A percentile compares a stretch with the other conserved stretches of the same genome.
phyloP scores from a whole-genome alignment of 805 yeast species.

The Candida fluviatilis region DNA sequence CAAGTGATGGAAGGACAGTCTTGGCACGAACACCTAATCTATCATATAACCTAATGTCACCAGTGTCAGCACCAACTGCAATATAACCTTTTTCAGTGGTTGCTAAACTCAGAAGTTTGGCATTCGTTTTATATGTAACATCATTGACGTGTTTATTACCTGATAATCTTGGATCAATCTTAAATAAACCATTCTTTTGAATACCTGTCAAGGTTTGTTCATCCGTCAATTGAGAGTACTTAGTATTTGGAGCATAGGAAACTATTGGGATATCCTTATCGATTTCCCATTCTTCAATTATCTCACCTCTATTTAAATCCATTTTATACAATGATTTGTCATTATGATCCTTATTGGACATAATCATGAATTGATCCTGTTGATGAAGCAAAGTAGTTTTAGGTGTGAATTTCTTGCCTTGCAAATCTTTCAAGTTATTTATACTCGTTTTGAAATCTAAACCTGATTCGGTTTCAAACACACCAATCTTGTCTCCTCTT shows the following conservation, averaged over 20 bases:
- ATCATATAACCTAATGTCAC: constrained; percentile 74
- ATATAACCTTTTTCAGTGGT: constrained; percentile 72
- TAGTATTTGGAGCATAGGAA: constrained; percentile 64
- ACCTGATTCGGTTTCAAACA: constrained; percentile 56
- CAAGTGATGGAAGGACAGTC: constrained; percentile 76
- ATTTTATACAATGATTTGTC: constrained; percentile 53
- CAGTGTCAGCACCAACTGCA: constrained; percentile 72
- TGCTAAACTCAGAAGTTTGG: constrained; percentile 53
- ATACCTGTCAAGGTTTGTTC: constrained; percentile 76
- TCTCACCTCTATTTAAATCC: constrained; percentile 76
- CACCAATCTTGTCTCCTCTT: constrained; percentile 76
- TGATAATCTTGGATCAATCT: constrained; percentile 72
- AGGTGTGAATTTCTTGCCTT: constrained; percentile 52
- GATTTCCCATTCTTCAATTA: constrained; percentile 84
- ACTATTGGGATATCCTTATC: constrained; percentile 45
- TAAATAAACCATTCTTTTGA: constrained; percentile 61
- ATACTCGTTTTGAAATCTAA: constrained; percentile 68
- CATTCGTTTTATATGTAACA: constrained; percentile 37
- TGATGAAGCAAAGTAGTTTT: constrained; percentile 70
- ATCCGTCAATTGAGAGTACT: constrained; percentile 66
- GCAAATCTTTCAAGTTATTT: constrained; percentile 47
- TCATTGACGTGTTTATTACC: constrained; percentile 56
- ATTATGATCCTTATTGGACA: constrained; percentile 49
- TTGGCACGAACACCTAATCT: constrained; percentile 71
- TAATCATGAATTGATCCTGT: constrained; percentile 63